Conservation (phyloP, 176 grass and related monocot genomes). For the Avena eriantha region DNA sequence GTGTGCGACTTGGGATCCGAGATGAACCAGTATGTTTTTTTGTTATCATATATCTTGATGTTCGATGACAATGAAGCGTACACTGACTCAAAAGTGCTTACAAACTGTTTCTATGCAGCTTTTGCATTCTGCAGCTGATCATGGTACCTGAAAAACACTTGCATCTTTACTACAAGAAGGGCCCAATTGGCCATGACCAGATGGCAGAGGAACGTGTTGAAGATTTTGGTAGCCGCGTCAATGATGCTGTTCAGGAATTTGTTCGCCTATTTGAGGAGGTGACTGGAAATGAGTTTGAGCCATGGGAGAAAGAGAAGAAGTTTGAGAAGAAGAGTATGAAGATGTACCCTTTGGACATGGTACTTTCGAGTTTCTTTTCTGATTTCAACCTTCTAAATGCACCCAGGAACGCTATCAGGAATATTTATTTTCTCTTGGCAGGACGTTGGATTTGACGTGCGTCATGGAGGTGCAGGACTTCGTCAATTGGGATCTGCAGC, state of each 20-base stretch:
- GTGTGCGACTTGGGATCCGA: constrained; percentile 58
- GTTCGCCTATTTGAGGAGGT: constrained; percentile 67
- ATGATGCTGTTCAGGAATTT: constrained; percentile 75
- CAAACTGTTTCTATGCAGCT: constrained; percentile 45
- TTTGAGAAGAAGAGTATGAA: constrained; percentile 72
- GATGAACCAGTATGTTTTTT: constrained; percentile 63
- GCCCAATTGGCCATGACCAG: constrained; percentile 65
- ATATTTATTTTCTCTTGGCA: constrained; percentile 9
- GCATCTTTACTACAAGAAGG: constrained; percentile 88
- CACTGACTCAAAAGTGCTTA: background rate
- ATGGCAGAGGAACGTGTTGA: constrained; percentile 78
- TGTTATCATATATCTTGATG: background rate
- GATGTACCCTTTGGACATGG: constrained; percentile 89
- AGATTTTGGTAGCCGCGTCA: constrained; percentile 64
- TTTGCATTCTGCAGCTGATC: constrained; percentile 72
- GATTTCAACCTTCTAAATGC: background rate
- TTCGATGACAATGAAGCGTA: background rate
- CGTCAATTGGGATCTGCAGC: constrained; percentile 62
- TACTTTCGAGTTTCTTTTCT: constrained; percentile 28
- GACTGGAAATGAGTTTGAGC: constrained; percentile 88
- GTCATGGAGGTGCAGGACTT: constrained; percentile 52
- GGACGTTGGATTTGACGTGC: constrained; percentile 74
- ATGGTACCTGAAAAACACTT: constrained; percentile 67
- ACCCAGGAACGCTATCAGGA: background rate
- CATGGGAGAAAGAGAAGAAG: constrained; percentile 84